A percentile compares a stretch with the other conserved stretches of the same genome.
Evolutionary conservation across 148 eudicot genomes (phyloP).

Genomic region (Gaultheria prostrata): DNA sequence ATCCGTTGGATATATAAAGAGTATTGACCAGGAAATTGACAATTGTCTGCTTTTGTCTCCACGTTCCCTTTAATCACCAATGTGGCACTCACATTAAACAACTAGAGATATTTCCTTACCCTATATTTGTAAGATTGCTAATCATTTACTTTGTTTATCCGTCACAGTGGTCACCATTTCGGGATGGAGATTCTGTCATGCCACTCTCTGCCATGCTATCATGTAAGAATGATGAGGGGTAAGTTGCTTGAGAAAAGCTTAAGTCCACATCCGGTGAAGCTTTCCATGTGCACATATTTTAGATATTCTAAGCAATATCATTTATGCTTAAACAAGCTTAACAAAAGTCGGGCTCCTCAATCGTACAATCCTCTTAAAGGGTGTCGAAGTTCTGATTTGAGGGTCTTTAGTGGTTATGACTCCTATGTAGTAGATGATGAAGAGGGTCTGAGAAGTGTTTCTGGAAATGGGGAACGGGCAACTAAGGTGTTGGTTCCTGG

Average conservation of each 20-base stretch:
- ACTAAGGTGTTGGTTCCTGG: constrained; percentile 70
- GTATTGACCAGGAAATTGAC: not conserved
- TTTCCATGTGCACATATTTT: constrained; percentile 10
- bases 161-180: constrained; percentile 31
- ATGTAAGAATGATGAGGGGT: constrained; percentile 24
- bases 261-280: constrained; percentile 6
- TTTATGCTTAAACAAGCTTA: constrained; percentile 20
- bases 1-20: not conserved
- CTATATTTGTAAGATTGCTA: not conserved
- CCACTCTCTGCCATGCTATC: constrained; percentile 37
- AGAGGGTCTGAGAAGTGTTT: constrained; percentile 29
- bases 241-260: constrained; percentile 26
- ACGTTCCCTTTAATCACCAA: not conserved
- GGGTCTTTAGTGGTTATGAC: constrained; percentile 37
- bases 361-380: constrained; percentile 24
- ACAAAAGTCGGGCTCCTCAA: constrained; percentile 17
- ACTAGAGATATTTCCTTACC: not conserved
- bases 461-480: constrained; percentile 30
- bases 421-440: constrained; percentile 47
- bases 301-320: constrained; percentile 21
- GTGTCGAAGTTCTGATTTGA: constrained; percentile 30
- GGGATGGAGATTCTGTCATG: constrained; percentile 62
- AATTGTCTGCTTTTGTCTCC: not conserved
- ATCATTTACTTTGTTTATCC: constrained; percentile 11
- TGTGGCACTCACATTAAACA: not conserved